Conservation (phyloP, 2,329 filamentous ascomycete species). For the Aspergillus hiratsukae region DNA sequence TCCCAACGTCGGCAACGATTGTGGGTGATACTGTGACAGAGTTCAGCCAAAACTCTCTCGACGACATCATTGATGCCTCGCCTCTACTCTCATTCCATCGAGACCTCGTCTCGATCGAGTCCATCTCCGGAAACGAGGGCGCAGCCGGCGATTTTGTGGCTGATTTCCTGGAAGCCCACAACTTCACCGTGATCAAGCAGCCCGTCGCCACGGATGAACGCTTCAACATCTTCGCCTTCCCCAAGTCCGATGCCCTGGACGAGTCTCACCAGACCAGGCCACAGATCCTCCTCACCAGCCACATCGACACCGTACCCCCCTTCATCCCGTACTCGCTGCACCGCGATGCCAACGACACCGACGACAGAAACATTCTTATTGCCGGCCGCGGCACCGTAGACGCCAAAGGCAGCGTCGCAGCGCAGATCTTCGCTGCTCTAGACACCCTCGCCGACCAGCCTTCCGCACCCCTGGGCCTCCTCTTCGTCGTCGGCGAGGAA, state of each 20-base stretch:
- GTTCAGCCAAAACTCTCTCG: slow-evolving; percentile 16
- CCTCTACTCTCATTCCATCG: slow-evolving; percentile 68
- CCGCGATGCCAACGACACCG: slow-evolving; percentile 26
- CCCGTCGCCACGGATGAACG: slow-evolving; percentile 35
- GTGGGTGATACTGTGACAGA: slow-evolving; percentile 8
- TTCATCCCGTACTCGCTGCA: slow-evolving; percentile 49
- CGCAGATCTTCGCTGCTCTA: slow-evolving; percentile 41
- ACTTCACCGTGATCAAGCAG: slow-evolving; percentile 62
- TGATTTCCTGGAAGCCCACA: slow-evolving; percentile 57
- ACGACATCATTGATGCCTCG: slow-evolving; percentile 37
- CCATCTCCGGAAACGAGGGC: slow-evolving; percentile 65
- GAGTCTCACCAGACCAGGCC: slow-evolving; percentile 10
- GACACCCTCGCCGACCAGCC: slow-evolving; percentile 41
- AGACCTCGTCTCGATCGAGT: slow-evolving; percentile 68
- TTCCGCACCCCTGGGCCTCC: slow-evolving; percentile 43
- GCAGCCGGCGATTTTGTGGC: slow-evolving; percentile 65
- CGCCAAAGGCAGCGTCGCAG: slow-evolving; percentile 44
- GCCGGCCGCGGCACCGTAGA: slow-evolving; percentile 45
- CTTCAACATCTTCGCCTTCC: slow-evolving; percentile 73
- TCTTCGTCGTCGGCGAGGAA: slow-evolving; percentile 79
- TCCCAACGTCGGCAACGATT: not conserved
- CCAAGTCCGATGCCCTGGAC: slow-evolving; percentile 12
- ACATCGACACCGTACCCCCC: slow-evolving; percentile 68
- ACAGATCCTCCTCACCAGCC: slow-evolving; percentile 55
- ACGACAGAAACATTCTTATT: slow-evolving; percentile 31